These are phyloP conservation scores for Talaromyces verruculosus DNA, from an alignment of 2,329 filamentous ascomycete species.

Conservation along the genomic window DNA sequence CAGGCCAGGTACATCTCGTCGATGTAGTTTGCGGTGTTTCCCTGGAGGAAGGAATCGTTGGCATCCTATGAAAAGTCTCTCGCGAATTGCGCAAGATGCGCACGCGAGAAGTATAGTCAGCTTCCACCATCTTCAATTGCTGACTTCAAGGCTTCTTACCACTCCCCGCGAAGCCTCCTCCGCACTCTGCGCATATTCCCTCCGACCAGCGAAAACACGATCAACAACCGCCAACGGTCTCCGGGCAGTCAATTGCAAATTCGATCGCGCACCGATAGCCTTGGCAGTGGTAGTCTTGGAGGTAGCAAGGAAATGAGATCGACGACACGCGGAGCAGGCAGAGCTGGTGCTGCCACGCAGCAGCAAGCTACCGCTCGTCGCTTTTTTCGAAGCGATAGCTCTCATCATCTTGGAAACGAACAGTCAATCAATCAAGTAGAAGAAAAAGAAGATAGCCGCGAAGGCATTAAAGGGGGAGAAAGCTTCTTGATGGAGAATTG, in stretches of 20 bases:
- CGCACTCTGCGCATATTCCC: conserved; percentile 59
- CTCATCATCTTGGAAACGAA: conserved; percentile 35
- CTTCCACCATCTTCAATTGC: neutral
- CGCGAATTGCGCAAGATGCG: conserved; percentile 23
- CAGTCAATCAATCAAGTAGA: neutral
- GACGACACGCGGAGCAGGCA: conserved; percentile 34
- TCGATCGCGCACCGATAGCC: conserved; percentile 31
- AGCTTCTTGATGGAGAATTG: neutral
- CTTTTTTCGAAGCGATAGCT: conserved; percentile 40
- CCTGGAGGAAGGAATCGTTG: conserved; percentile 93
- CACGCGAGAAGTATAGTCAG: conserved; percentile 30
- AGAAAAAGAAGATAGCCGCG: neutral
- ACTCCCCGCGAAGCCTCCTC: conserved; percentile 62
- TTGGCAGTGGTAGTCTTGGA: conserved; percentile 29
- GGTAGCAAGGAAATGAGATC: conserved; percentile 37
- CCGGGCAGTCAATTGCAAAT: conserved; percentile 34
- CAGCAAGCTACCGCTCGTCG: conserved; percentile 37
- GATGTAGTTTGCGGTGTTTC: conserved; percentile 97
- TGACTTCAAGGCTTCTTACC: conserved; percentile 45
- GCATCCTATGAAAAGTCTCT: conserved; percentile 58
- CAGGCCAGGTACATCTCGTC: conserved; percentile 99
- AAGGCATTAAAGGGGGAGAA: neutral
- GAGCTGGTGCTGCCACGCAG: conserved; percentile 37
- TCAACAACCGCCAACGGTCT: conserved; percentile 42
- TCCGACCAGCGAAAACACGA: conserved; percentile 39